Evolutionary conservation across 495 filamentous ascomycete species (phyloP), one percentile per base, ranked within the genome.

Genomic region (Geopyxis carbonaria): DNA sequence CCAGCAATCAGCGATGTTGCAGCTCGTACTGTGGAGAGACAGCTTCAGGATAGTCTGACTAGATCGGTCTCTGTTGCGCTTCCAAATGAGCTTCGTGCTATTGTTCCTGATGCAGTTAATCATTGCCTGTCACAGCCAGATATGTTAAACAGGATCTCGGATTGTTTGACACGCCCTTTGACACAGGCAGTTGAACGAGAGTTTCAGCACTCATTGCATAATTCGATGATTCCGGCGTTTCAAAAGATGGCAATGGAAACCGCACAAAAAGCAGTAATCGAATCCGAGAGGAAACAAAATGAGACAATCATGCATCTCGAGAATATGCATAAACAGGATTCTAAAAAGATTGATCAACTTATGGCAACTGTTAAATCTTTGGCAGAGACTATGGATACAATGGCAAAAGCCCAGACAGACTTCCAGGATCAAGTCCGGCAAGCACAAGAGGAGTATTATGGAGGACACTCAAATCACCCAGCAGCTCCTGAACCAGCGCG

Each of bases 261-360:
- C 13, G 63, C 66, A 3, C 65, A 76, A 50, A 78, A 73, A 42
- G 63, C 76, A 41, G 64, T 69, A 30, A 57, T 51, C 22, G 73
- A 81, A 7, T 60, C 84, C 34, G 80, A 93, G 45, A 66, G 68
- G 20, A 65, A 75, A 34, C 64, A 76, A 31, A 61, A 67, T 24
- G 66, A 70, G 28, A 70, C 76, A 47, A 62, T 82, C 34, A 66
- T 69, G 38, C 64, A 71, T 16, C 64, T 76, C 14, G 79, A 93
- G 48, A 53, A 62, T n/a, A 73, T 76, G 53, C 79, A 73, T 30
- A 66, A 71, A 14, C 64, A 66, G 16, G 85, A 93, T 46, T 66
- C 65, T 21, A 64, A 62, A 22, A 92, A 92, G 64, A 80, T 94
- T 42, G 81, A 93, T 32, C 72, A 86, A 46, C 69, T 97, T 44